These are phyloP conservation scores for Boechera retrofracta DNA, from an alignment of 345 rosid genomes.

Conservation along the genomic window DNA sequence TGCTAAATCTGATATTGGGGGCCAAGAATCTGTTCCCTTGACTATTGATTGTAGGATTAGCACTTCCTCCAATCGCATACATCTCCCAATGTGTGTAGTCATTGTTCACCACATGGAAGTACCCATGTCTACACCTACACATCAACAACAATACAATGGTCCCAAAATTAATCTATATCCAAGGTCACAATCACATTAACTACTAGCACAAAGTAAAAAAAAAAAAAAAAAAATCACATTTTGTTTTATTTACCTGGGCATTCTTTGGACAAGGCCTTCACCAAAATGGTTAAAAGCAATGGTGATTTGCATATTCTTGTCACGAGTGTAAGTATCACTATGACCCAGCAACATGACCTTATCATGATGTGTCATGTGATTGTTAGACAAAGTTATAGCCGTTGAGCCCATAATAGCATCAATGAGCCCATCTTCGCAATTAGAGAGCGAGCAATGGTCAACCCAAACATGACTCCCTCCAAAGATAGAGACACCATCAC, in stretches of 20 bases:
- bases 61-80: constrained; percentile 91
- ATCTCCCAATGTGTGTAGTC: constrained; percentile 93
- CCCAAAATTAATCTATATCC: constrained; percentile 16
- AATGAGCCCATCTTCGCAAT: constrained; percentile 67
- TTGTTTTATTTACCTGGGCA: constrained; percentile 60
- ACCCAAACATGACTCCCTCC: constrained; percentile 85
- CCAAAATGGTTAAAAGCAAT: constrained; percentile 89
- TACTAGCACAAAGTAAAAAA: neutral
- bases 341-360: constrained; percentile 83
- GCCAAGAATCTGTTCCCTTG: constrained; percentile 83
- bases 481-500: constrained; percentile 82
- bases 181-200: constrained; percentile 9
- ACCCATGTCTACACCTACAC: constrained; percentile 78
- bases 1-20: constrained; percentile 63
- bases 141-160: constrained; percentile 6
- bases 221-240: neutral
- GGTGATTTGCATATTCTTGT: constrained; percentile 83
- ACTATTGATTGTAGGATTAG: constrained; percentile 80
- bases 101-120: constrained; percentile 91
- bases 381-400: constrained; percentile 77
- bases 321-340: constrained; percentile 67
- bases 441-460: constrained; percentile 72
- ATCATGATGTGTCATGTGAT: constrained; percentile 78
- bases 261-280: constrained; percentile 83
- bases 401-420: constrained; percentile 79